phyloP scores from a whole-genome alignment of 352 stramenopile species.

The Phytophthora capsici region DNA sequence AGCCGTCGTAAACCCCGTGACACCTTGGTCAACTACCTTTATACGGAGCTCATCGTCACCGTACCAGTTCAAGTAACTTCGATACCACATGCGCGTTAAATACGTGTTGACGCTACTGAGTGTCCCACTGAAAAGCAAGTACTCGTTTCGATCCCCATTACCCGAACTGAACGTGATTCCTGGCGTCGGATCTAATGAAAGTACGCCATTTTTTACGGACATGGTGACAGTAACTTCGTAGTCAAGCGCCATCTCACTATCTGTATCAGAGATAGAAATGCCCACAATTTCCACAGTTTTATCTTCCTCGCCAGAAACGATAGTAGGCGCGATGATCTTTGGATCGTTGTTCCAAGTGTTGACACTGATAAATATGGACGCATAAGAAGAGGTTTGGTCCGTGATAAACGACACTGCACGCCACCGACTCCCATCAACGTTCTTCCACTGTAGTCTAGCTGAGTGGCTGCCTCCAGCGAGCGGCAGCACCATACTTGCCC shows the following conservation, averaged over 20 bases:
- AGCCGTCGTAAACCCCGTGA: conserved; percentile 56
- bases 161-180: conserved; percentile 71
- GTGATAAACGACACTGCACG: conserved; percentile 75
- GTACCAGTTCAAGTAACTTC: conserved; percentile 78
- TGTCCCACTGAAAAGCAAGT: conserved; percentile 66
- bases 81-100: conserved; percentile 57
- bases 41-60: conserved; percentile 63
- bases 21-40: conserved; percentile 67
- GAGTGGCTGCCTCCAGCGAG: conserved; percentile 66
- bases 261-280: conserved; percentile 58
- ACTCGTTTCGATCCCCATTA: conserved; percentile 55
- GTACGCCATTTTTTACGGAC: conserved; percentile 59
- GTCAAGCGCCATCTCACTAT: conserved; percentile 57
- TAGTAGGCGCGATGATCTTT: conserved; percentile 44
- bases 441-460: conserved; percentile 78
- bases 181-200: conserved; percentile 55
- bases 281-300: conserved; percentile 40
- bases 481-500: conserved; percentile 67
- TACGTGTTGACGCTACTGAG: conserved; percentile 67
- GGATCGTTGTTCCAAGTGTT: conserved; percentile 80
- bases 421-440: conserved; percentile 73
- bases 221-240: conserved; percentile 69
- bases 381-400: conserved; percentile 66
- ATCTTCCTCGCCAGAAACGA: conserved; percentile 60
- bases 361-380: conserved; percentile 71